Base-by-base conservation (phyloP, 768 basidiomycete genomes). In the Mrakia blollopis region DNA sequence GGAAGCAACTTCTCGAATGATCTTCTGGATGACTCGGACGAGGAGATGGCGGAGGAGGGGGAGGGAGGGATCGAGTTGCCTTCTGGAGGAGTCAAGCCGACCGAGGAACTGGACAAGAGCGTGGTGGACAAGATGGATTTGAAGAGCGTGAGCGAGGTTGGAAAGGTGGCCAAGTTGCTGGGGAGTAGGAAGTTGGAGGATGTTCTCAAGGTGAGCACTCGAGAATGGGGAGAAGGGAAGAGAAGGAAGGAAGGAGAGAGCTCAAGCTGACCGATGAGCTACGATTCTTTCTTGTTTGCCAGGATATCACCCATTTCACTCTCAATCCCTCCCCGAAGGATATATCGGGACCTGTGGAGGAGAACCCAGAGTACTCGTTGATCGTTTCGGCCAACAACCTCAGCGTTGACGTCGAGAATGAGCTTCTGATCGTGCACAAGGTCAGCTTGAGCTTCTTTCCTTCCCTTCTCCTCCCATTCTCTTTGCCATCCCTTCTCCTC, bases 341-440 rank as follows among this genome's bases (percentile, higher is more conserved):
- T 37, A 90, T 92, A 79, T 88, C 90, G 54, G 90, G 92, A 1
- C 92, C 83, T 5, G 80, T 84, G 11, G 82, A 93, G 82, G 87
- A 94, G 78, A 95, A 96, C 82, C 92, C 94, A 0, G 97, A 99
- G 84, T 99, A 99, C 85, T 89, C 91, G 79, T 87, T 98, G 78
- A 98, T 98, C 81, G 97, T 99, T 7, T 90, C 94, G 80, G 93
- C 97, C 35, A 99, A 99, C 86, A 99, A 99, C 84, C 86, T 98
- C 76, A 93, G 94, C 2, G 97, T 99, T 61, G 97, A 99, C 81
- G 90, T 98, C 8, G 97, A 99, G 85, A 99, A 99, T 80, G 97
- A 99, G 84, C 93, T 98, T 74, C 87, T 99, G 50, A 87, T 99
- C 44, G 95, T 99, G 0, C 93, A 99, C 86, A 99, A 99, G 87